Percentiles rank a stretch among this genome's conserved stretches.
phyloP scores from a whole-genome alignment of 169 alveolate genomes.

The Plasmodium inui region DNA sequence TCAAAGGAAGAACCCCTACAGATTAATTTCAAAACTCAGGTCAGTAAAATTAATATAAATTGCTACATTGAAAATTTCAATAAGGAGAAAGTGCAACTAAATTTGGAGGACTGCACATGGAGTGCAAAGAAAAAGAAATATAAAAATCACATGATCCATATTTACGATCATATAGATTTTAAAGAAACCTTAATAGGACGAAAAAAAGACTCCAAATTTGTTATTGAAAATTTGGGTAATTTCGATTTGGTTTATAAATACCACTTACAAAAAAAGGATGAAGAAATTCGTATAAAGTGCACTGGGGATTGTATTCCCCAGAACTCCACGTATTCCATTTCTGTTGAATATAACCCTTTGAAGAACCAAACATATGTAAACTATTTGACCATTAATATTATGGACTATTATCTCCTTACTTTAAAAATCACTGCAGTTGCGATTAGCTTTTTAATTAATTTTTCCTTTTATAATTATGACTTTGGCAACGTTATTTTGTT shows the following conservation, averaged over 20 bases:
- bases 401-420: conserved; percentile 40
- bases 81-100: conserved; percentile 8
- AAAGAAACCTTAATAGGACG: conserved; percentile 60
- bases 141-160: conserved; percentile 22
- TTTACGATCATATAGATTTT: conserved; percentile 20
- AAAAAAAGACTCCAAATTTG: conserved; percentile 40
- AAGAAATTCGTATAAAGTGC: conserved; percentile 32
- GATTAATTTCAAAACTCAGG: conserved; percentile 52
- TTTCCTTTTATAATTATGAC: conserved; percentile 68
- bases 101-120: conserved; percentile 14
- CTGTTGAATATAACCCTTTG: conserved; percentile 37
- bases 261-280: conserved; percentile 60
- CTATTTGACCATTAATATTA: conserved; percentile 40
- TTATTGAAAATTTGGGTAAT: conserved; percentile 54
- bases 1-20: conserved; percentile 50
- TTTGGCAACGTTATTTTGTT: conserved; percentile 69
- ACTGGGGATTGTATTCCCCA: conserved; percentile 13
- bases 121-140: conserved; percentile 13
- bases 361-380: conserved; percentile 32
- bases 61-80: conserved; percentile 47
- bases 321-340: conserved; percentile 7
- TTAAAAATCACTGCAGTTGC: conserved; percentile 56
- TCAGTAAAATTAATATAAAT: conserved; percentile 54
- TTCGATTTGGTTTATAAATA: conserved; percentile 64
- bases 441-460: conserved; percentile 34